These are phyloP conservation scores for Avena eriantha DNA, from an alignment of 176 grass and related monocot genomes.

Conservation along the genomic window DNA sequence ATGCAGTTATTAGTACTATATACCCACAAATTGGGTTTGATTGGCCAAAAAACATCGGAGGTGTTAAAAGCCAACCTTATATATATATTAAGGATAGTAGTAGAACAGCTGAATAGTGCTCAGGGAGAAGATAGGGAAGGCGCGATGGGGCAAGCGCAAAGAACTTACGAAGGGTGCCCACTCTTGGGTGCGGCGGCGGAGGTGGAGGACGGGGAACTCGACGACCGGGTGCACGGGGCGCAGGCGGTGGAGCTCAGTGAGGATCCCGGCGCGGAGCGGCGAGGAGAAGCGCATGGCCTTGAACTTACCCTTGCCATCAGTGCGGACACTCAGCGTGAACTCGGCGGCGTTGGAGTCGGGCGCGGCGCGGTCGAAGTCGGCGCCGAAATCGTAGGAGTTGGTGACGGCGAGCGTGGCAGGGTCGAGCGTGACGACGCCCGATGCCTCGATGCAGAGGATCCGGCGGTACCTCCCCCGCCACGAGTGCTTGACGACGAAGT, in stretches of 20 bases:
- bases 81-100: background rate
- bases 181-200: constrained; percentile 78
- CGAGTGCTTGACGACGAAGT: constrained; percentile 91
- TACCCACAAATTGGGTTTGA: constrained; percentile 4
- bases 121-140: background rate
- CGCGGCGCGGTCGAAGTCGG: constrained; percentile 73
- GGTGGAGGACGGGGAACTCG: constrained; percentile 91
- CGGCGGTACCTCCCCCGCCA: constrained; percentile 93
- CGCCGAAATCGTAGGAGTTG: constrained; percentile 77
- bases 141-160: background rate
- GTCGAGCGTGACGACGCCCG: constrained; percentile 86
- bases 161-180: constrained; percentile 88
- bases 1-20: constrained; percentile 3
- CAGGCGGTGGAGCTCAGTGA: constrained; percentile 89
- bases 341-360: constrained; percentile 64
- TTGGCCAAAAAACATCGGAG: constrained; percentile 29
- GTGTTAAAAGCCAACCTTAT: constrained; percentile 9
- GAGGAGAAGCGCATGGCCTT: constrained; percentile 87
- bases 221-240: constrained; percentile 50
- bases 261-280: constrained; percentile 76
- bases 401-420: constrained; percentile 75
- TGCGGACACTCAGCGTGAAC: constrained; percentile 77
- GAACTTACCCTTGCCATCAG: constrained; percentile 79
- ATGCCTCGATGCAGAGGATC: constrained; percentile 83
- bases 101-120: constrained; percentile 2